Evolutionary conservation across 805 yeast genomes (phyloP).

Genomic region (Barnettozyma sucrosica): DNA sequence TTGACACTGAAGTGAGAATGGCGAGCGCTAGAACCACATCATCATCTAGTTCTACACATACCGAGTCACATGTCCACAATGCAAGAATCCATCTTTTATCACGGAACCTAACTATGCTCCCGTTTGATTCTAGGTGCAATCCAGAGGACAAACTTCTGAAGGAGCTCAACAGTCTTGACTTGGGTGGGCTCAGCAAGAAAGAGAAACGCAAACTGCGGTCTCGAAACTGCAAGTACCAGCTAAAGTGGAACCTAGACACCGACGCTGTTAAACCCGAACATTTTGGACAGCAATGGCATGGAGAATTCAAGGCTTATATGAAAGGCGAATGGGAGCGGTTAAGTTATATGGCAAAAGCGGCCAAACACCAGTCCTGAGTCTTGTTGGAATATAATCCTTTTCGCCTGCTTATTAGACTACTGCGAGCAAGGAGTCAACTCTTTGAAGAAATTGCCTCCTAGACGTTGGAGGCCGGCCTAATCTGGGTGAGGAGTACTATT

Average conservation of each 20-base stretch:
- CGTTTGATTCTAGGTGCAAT: not conserved
- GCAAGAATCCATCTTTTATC: not conserved
- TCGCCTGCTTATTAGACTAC: too few relatives aligned
- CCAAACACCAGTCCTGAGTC: not conserved
- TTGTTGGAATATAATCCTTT: too few relatives aligned
- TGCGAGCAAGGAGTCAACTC: too few relatives aligned
- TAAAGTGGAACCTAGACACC: conserved; percentile 5
- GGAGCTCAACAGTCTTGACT: conserved; percentile 4
- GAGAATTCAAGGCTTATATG: not conserved
- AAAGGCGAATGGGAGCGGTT: conserved; percentile 10
- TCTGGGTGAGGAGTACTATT: too few relatives aligned
- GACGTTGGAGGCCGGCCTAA: too few relatives aligned
- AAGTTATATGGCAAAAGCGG: conserved; percentile 5
- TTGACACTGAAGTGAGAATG: not conserved
- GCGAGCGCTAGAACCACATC: not conserved
- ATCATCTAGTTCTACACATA: not conserved
- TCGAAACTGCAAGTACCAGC: conserved; percentile 1
- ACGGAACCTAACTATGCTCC: not conserved
- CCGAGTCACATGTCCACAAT: not conserved
- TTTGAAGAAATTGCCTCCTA: too few relatives aligned
- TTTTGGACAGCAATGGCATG: conserved; percentile 12
- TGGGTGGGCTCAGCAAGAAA: not conserved
- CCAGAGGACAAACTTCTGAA: not conserved
- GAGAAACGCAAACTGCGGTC: not conserved
- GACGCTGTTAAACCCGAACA: conserved; percentile 1